phyloP scores from a whole-genome alignment of 345 rosid genomes.

The Lepidium didymum region DNA sequence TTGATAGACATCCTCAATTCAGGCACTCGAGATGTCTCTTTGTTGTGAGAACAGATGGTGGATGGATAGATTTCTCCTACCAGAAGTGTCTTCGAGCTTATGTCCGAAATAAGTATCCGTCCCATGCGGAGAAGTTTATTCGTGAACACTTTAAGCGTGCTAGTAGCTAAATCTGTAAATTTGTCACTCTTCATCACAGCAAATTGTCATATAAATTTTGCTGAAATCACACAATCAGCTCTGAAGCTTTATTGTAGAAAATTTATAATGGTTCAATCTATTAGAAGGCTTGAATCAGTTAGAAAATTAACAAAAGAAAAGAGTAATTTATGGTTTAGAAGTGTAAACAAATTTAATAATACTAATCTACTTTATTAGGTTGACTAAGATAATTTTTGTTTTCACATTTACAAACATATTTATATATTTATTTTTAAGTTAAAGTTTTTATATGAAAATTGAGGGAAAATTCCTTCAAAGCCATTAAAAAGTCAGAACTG shows the following conservation, averaged over 20 bases:
- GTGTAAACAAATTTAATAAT: too few relatives aligned
- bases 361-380: too few relatives aligned
- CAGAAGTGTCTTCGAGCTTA: conserved; percentile 85
- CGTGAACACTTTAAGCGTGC: conserved; percentile 67
- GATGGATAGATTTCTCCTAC: conserved; percentile 94
- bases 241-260: background rate
- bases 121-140: conserved; percentile 71
- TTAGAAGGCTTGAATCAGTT: background rate
- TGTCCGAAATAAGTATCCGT: conserved; percentile 59
- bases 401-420: too few relatives aligned
- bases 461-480: background rate
- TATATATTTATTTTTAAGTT: too few relatives aligned
- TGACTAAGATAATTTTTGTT: too few relatives aligned
- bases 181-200: background rate
- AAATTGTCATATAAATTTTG: background rate
- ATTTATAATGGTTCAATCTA: background rate
- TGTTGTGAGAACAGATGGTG: conserved; percentile 91
- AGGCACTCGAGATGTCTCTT: conserved; percentile 78
- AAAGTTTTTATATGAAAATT: too few relatives aligned
- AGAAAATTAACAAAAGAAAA: background rate
- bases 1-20: conserved; percentile 86
- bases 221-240: background rate
- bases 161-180: conserved; percentile 35
- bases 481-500: background rate
- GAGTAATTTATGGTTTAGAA: background rate